These are phyloP conservation scores for Scutellaria barbata DNA, from an alignment of 257 asterid genomes.

Conservation along the genomic window DNA sequence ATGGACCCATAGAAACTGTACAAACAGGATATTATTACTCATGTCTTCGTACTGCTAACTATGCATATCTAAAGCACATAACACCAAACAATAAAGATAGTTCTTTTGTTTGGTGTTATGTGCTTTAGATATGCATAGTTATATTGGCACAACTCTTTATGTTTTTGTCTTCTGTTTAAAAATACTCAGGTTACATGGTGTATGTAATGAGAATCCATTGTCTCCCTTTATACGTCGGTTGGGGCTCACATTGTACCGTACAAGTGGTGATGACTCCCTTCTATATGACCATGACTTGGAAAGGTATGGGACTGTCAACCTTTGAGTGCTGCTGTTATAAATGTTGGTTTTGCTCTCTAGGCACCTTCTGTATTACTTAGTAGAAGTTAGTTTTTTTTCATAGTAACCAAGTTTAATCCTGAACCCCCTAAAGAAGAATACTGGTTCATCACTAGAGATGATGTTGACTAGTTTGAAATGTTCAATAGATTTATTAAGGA, in stretches of 20 bases:
- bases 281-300: conserved; percentile 96
- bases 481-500: background rate
- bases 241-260: conserved; percentile 88
- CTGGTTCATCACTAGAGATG: conserved; percentile 10
- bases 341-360: background rate
- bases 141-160: conserved; percentile 7
- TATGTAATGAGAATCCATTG: conserved; percentile 97
- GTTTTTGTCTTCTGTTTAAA: conserved; percentile 24
- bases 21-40: background rate
- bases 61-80: too few species aligned
- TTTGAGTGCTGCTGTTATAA: conserved; percentile 15
- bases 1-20: background rate
- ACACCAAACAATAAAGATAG: too few species aligned
- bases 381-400: background rate
- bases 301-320: conserved; percentile 57
- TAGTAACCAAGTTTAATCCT: background rate
- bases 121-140: background rate
- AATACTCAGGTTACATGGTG: conserved; percentile 90
- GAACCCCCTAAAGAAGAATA: background rate
- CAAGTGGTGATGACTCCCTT: conserved; percentile 95
- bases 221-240: conserved; percentile 87
- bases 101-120: conserved; percentile 17
- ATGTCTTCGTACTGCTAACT: conserved; percentile 13
- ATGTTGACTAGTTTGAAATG: conserved; percentile 15
- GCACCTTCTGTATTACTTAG: conserved; percentile 10